Percentiles rank a stretch among this genome's conserved stretches.
phyloP scores from a whole-genome alignment of 345 rosid species.

The Citrus hindsii region DNA sequence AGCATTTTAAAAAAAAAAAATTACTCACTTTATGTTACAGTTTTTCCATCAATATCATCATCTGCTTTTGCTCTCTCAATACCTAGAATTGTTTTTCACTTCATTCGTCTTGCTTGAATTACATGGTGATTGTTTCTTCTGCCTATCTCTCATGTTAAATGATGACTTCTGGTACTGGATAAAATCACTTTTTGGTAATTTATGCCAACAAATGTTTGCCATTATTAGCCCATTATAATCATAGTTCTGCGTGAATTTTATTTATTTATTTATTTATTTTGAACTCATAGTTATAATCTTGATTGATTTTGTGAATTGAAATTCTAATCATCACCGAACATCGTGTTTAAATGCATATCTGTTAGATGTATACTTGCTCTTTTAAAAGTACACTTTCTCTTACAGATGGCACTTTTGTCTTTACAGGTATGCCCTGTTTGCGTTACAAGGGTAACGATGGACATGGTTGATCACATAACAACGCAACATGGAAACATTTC shows the following conservation, averaged over 20 bases:
- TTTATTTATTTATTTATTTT: too few relatives aligned
- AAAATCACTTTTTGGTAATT: neutral
- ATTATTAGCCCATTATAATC: neutral
- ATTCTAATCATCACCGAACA: neutral
- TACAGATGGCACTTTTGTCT: neutral
- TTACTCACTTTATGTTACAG: too few relatives aligned
- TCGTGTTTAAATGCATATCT: neutral
- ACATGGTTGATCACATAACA: constrained; percentile 56
- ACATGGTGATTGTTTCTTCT: neutral
- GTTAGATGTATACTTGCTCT: neutral
- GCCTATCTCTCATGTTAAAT: neutral
- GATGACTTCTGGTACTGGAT: neutral
- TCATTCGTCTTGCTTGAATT: neutral
- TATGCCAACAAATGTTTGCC: neutral
- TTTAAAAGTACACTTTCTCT: neutral
- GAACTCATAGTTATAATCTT: neutral
- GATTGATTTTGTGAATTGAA: neutral
- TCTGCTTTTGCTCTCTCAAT: neutral
- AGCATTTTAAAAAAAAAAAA: too few relatives aligned
- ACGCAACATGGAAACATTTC: constrained; percentile 39
- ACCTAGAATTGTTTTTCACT: neutral
- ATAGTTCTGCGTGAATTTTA: neutral
- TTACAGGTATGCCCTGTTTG: constrained; percentile 65
- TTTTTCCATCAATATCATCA: too few relatives aligned
- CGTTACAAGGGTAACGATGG: constrained; percentile 37